phyloP scores from a whole-genome alignment of 1,284 basidiomycete genomes.

The Austropuccinia psidii region DNA sequence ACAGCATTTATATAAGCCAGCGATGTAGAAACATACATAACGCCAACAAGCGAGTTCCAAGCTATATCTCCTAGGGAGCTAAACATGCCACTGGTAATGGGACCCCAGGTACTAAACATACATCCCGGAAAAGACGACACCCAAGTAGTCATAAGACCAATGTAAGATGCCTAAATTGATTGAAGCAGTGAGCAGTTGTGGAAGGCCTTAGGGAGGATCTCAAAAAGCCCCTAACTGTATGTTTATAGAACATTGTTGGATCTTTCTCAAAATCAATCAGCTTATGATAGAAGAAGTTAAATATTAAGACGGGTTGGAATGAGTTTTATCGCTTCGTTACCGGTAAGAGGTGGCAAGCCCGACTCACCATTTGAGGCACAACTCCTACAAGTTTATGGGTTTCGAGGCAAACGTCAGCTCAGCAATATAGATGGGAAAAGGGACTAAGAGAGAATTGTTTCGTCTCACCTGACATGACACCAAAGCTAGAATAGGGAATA shows the following conservation, averaged over 20 bases:
- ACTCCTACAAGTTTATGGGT: not conserved
- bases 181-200: not conserved
- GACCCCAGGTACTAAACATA: conserved; percentile 22
- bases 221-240: not conserved
- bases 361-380: conserved; percentile 32
- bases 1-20: conserved; percentile 26
- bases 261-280: conserved; percentile 38
- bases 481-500: not conserved
- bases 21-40: conserved; percentile 19
- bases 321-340: not conserved
- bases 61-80: conserved; percentile 21
- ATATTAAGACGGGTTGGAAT: not conserved
- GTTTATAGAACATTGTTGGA: conserved; percentile 17
- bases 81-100: conserved; percentile 23
- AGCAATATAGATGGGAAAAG: not conserved
- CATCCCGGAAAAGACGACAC: conserved; percentile 33
- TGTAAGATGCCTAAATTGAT: conserved; percentile 3
- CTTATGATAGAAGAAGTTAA: conserved; percentile 1
- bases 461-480: conserved; percentile 24
- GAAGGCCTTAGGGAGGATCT: not conserved
- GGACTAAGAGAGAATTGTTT: not conserved
- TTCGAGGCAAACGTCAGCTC: not conserved
- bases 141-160: conserved; percentile 34
- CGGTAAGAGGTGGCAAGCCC: not conserved
- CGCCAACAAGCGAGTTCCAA: conserved; percentile 30